phyloP scores from a whole-genome alignment of 176 grass and related monocot genomes.

The Cenchrus purpureus region DNA sequence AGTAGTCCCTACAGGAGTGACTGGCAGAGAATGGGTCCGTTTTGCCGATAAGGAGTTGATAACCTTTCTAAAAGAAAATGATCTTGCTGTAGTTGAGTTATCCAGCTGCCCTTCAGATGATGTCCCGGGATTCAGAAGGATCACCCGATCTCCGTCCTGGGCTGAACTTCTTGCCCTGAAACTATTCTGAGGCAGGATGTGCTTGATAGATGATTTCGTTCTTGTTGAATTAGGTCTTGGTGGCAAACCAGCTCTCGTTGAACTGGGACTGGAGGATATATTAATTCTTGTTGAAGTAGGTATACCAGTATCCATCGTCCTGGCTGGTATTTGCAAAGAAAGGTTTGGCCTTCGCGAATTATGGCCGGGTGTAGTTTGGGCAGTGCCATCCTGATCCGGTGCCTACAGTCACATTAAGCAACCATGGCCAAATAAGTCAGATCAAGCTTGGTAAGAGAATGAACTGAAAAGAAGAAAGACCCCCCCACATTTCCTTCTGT shows the following conservation, averaged over 20 bases:
- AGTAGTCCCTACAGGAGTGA: constrained; percentile 64
- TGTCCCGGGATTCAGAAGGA: constrained; percentile 71
- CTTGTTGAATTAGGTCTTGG: constrained; percentile 78
- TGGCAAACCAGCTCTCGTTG: constrained; percentile 64
- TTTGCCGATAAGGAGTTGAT: constrained; percentile 73
- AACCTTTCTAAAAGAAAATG: constrained; percentile 82
- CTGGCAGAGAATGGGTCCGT: constrained; percentile 83
- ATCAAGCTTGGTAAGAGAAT: not conserved
- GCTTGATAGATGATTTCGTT: constrained; percentile 76
- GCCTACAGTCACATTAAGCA: constrained; percentile 37
- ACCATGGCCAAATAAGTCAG: not conserved
- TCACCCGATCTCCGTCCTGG: constrained; percentile 66
- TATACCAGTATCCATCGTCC: constrained; percentile 64
- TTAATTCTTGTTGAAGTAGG: constrained; percentile 62
- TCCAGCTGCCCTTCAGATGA: constrained; percentile 62
- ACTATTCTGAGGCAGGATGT: constrained; percentile 66
- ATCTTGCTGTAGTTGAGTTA: constrained; percentile 56
- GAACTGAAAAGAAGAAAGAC: constrained; percentile 1
- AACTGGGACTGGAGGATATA: constrained; percentile 65
- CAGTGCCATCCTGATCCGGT: constrained; percentile 15
- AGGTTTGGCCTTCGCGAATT: constrained; percentile 55
- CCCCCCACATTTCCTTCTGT: not conserved
- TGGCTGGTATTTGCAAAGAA: constrained; percentile 84
- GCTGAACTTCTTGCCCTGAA: constrained; percentile 63
- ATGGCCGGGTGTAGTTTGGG: constrained; percentile 29